These are phyloP conservation scores for Cyphellophora europaea DNA, from an alignment of 2,329 filamentous ascomycete species.

Conservation along the genomic window DNA sequence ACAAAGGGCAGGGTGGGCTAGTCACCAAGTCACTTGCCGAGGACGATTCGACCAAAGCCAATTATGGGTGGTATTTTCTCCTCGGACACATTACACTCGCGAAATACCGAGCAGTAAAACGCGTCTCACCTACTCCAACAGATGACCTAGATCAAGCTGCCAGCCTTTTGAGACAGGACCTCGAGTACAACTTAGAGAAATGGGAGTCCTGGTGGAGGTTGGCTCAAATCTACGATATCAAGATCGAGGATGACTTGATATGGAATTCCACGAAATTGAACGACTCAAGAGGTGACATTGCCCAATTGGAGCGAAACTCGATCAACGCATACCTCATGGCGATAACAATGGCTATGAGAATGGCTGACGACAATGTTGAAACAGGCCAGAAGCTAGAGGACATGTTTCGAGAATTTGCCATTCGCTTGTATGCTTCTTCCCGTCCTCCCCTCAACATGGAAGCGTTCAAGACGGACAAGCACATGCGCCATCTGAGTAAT, in stretches of 20 bases:
- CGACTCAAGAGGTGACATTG: conserved; percentile 64
- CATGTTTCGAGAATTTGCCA: conserved; percentile 60
- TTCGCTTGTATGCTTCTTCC: conserved; percentile 59
- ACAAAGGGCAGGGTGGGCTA: conserved; percentile 67
- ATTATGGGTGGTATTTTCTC: conserved; percentile 85
- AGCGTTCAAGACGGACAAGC: conserved; percentile 54
- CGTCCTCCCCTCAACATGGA: conserved; percentile 60
- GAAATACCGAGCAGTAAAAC: conserved; percentile 73
- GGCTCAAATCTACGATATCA: conserved; percentile 78
- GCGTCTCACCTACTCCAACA: conserved; percentile 67
- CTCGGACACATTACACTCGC: conserved; percentile 80
- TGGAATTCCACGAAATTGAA: conserved; percentile 92
- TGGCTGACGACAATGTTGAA: conserved; percentile 44
- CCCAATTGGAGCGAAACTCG: conserved; percentile 65
- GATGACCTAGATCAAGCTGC: conserved; percentile 77
- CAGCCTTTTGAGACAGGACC: conserved; percentile 68
- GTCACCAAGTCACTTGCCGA: conserved; percentile 61
- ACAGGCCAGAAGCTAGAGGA: conserved; percentile 51
- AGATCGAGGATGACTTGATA: conserved; percentile 75
- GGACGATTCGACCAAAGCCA: conserved; percentile 61
- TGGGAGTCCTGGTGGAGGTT: conserved; percentile 91
- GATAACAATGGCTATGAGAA: conserved; percentile 50
- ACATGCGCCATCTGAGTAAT: conserved; percentile 51
- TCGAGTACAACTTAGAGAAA: conserved; percentile 70
- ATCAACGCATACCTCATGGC: conserved; percentile 76